Base-by-base conservation (phyloP, 2,329 filamentous ascomycete genomes). In the Exophiala xenobiotica region DNA sequence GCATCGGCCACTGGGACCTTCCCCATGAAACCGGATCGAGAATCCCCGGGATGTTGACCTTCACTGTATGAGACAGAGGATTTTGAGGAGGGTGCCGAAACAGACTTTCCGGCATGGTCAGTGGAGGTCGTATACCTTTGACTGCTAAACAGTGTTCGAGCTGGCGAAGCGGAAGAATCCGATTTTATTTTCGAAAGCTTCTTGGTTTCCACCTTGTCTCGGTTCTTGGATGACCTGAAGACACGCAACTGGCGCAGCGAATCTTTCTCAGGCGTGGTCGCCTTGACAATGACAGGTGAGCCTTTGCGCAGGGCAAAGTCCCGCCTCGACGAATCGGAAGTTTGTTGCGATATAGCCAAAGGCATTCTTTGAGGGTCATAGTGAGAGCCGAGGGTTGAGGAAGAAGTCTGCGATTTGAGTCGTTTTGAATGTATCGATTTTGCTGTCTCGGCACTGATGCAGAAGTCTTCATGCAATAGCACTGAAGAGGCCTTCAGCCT, bases 311-410 rank as follows among this genome's bases (percentile, higher is more conserved):
- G 56, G 23, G 67, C 63, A 51, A 70, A 59, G 53, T 73, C 70
- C 29, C 69, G 62, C 37, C 66, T 64, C 6, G 70, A 72, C 18
- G 69, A 71, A n/a, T 66, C 67, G n/a, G 70, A 71, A 3, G 70
- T 72, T 53, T 74, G 70, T 54, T 74, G 70, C 35, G 70, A 71
- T 26, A 71, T 65, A 6, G 65, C 59, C 11, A 70, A 63, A 14
- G 69, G 67, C 3, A 68, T 68, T 46, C 70, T 72, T 43, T 72
- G 68, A 16, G 71, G 66, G 56, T 72, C 74, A 54, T 76, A 77
- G 52, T 73, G 71, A 37, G 75, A 76, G 54, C 68, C 71, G 8
- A 77, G 60, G 3, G 74, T 73, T 1, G 74, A 73, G 7, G 71
- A 69, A 7, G 75, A 77, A 27, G 31, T 41, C 19, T 51, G 48